A percentile compares a stretch with the other conserved stretches of the same genome.
phyloP scores from a whole-genome alignment of 257 asterid genomes.

The Osmanthus fragrans region DNA sequence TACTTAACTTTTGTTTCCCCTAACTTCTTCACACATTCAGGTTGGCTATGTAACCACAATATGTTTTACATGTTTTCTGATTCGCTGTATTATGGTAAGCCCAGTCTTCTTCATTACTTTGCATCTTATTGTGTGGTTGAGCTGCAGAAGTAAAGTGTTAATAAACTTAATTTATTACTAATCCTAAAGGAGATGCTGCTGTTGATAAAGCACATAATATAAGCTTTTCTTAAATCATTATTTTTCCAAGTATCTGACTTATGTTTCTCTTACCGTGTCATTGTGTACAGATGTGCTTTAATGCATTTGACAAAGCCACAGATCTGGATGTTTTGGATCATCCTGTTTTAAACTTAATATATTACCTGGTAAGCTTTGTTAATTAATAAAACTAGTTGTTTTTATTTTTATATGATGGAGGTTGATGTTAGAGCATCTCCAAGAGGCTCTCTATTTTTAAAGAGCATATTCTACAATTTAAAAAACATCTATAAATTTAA shows the following conservation, averaged over 20 bases:
- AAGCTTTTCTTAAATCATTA: neutral
- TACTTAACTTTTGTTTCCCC: slow-evolving; percentile 4
- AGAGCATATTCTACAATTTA: no score
- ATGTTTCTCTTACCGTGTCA: slow-evolving; percentile 14
- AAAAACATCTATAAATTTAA: no score
- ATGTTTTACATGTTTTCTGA: slow-evolving; percentile 85
- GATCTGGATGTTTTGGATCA: slow-evolving; percentile 90
- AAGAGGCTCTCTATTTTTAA: no score
- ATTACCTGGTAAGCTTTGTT: slow-evolving; percentile 67
- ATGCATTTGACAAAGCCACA: slow-evolving; percentile 83
- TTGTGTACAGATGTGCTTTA: slow-evolving; percentile 69
- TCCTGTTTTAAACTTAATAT: slow-evolving; percentile 71
- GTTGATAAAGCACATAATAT: neutral
- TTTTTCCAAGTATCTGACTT: slow-evolving; percentile 14
- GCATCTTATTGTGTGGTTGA: neutral
- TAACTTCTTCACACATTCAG: slow-evolving; percentile 43
- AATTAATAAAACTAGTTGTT: neutral
- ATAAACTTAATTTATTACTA: neutral
- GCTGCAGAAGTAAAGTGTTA: neutral
- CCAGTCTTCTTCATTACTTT: slow-evolving; percentile 3
- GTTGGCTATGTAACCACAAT: slow-evolving; percentile 98
- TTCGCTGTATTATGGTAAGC: slow-evolving; percentile 94
- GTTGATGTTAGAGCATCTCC: no score
- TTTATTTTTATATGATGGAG: neutral
- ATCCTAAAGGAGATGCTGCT: neutral